phyloP scores from a whole-genome alignment of 495 filamentous ascomycete species.

The Lasiosphaeria hispida region DNA sequence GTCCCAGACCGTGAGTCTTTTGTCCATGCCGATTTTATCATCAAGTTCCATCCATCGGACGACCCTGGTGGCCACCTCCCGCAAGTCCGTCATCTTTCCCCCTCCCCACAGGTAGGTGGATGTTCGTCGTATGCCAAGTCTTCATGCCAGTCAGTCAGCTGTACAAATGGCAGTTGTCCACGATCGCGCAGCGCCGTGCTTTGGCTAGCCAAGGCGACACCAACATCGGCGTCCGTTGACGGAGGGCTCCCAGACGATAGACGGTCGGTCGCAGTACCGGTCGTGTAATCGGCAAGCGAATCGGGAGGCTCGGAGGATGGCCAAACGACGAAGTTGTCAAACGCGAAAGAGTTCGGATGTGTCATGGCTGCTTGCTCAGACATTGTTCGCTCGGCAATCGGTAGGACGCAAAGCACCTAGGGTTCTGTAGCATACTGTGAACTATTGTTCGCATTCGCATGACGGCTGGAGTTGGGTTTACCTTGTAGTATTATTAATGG shows the following conservation, averaged over 20 bases:
- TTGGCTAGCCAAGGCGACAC: constrained; percentile 2
- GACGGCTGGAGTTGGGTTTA: constrained; percentile 14
- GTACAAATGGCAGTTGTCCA: constrained; percentile 4
- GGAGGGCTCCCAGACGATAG: not conserved
- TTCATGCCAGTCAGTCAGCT: no score
- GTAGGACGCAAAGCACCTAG: not conserved
- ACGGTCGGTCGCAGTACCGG: constrained; percentile 4
- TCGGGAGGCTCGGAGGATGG: constrained; percentile 3
- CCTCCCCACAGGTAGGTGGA: no score
- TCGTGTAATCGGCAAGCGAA: constrained; percentile 2
- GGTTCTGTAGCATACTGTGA: not conserved
- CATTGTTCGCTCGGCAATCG: constrained; percentile 3
- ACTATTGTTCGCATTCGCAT: constrained; percentile 1
- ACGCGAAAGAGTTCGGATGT: constrained; percentile 6
- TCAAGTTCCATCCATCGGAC: no score
- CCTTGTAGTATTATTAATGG: not conserved
- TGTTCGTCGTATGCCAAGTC: no score
- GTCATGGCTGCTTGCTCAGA: constrained; percentile 7
- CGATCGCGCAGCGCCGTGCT: not conserved
- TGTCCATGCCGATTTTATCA: no score
- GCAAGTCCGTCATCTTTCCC: no score
- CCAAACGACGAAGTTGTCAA: constrained; percentile 2
- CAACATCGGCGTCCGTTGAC: constrained; percentile 4
- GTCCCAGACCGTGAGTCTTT: no score
- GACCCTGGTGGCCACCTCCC: no score